phyloP scores from a whole-genome alignment of 306 rosid genomes.

The Cucurbita ficifolia region DNA sequence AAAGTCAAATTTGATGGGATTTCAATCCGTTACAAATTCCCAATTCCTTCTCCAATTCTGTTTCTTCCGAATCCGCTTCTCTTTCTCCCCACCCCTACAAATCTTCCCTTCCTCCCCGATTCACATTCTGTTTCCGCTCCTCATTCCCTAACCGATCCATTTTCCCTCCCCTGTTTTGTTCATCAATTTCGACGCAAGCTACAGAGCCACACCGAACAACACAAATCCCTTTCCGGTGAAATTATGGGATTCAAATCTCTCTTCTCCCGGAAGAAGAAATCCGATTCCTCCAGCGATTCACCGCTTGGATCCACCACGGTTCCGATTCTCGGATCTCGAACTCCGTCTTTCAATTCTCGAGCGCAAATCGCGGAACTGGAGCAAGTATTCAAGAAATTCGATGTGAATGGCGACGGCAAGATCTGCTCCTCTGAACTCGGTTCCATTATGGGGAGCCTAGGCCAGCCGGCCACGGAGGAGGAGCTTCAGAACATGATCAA shows the following conservation, averaged over 20 bases:
- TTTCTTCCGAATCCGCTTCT: not conserved
- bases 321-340: slow-evolving; percentile 14
- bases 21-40: slow-evolving; percentile 5
- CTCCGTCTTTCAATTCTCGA: slow-evolving; percentile 26
- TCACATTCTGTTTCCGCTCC: not conserved
- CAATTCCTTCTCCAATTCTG: not conserved
- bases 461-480: slow-evolving; percentile 39
- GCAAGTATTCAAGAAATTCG: slow-evolving; percentile 68
- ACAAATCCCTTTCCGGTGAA: not conserved
- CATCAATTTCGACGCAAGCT: not conserved
- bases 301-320: not conserved
- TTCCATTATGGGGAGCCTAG: slow-evolving; percentile 54
- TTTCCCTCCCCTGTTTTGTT: not conserved
- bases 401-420: slow-evolving; percentile 86
- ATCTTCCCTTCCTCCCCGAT: not conserved
- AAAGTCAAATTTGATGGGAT: not conserved
- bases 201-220: not conserved
- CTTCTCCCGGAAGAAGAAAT: slow-evolving; percentile 44
- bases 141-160: not conserved
- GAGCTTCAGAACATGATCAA: slow-evolving; percentile 48
- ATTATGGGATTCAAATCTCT: slow-evolving; percentile 57
- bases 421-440: slow-evolving; percentile 72
- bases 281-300: not conserved
- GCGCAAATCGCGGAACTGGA: slow-evolving; percentile 49
- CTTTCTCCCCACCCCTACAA: not conserved